These are phyloP conservation scores for Narthecium ossifragum DNA, from an alignment of 106 monocot genomes.

Conservation along the genomic window DNA sequence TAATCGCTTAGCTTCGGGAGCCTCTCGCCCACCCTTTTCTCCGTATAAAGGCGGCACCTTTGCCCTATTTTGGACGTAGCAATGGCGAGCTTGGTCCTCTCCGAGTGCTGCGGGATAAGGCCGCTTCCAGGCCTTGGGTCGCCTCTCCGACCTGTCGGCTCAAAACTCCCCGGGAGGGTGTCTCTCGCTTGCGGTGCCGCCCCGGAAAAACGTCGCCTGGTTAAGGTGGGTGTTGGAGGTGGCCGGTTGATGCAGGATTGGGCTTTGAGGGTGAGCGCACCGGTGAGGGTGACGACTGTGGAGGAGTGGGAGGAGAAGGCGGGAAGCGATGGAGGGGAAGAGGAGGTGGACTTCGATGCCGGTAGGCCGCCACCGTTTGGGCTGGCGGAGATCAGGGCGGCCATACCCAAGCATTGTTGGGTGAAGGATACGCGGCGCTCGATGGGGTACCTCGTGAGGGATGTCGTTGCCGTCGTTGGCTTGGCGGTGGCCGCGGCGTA, in stretches of 20 bases:
- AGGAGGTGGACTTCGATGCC: slow-evolving; percentile 28
- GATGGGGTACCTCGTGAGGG: slow-evolving; percentile 59
- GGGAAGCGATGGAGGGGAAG: background rate
- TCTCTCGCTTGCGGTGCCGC: background rate
- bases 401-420: slow-evolving; percentile 75
- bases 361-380: slow-evolving; percentile 56
- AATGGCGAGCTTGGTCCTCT: slow-evolving; percentile 48
- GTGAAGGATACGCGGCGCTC: slow-evolving; percentile 53
- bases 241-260: slow-evolving; percentile 26
- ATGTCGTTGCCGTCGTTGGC: slow-evolving; percentile 37
- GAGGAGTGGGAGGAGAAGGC: slow-evolving; percentile 1
- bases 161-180: background rate
- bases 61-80: background rate
- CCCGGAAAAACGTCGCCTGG: background rate
- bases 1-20: background rate
- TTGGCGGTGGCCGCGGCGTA: slow-evolving; percentile 35
- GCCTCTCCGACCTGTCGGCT: slow-evolving; percentile 7
- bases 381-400: slow-evolving; percentile 58
- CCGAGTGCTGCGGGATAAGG: slow-evolving; percentile 34
- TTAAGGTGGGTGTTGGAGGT: background rate
- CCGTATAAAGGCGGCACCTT: background rate
- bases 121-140: slow-evolving; percentile 8
- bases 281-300: slow-evolving; percentile 19
- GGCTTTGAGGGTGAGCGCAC: slow-evolving; percentile 16
- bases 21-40: background rate